Conservation (phyloP, 257 asterid genomes). For the Solanum appendiculatum region DNA sequence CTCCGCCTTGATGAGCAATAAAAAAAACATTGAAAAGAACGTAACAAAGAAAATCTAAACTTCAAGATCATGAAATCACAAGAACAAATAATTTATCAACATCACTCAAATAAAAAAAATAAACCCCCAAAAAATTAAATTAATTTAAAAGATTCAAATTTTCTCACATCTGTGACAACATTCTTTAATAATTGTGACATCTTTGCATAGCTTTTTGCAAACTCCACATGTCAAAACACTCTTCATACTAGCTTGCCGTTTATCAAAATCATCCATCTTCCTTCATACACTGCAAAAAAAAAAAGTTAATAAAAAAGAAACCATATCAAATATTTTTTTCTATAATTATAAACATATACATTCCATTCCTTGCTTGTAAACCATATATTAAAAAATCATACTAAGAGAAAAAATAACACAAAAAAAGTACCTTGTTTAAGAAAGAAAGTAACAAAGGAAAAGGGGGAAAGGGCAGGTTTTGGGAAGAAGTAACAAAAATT, state of each 20-base stretch:
- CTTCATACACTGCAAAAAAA: background rate
- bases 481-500: background rate
- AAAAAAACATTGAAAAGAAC: no score
- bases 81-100: background rate
- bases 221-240: slow-evolving; percentile 1
- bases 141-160: no score
- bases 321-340: background rate
- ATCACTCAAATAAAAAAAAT: no score
- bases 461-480: background rate
- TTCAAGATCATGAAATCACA: background rate
- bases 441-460: background rate
- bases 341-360: background rate
- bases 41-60: background rate
- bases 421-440: background rate
- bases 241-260: background rate
- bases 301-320: background rate
- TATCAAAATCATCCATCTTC: background rate
- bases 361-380: background rate
- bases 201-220: background rate
- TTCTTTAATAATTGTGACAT: slow-evolving; percentile 5
- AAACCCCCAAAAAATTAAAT: background rate
- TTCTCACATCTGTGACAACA: slow-evolving; percentile 6
- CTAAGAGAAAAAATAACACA: background rate
- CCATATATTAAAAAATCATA: background rate
- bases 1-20: no score